Evolutionary conservation across 257 asterid species (phyloP).

Genomic region (Voacanga thouarsii): DNA sequence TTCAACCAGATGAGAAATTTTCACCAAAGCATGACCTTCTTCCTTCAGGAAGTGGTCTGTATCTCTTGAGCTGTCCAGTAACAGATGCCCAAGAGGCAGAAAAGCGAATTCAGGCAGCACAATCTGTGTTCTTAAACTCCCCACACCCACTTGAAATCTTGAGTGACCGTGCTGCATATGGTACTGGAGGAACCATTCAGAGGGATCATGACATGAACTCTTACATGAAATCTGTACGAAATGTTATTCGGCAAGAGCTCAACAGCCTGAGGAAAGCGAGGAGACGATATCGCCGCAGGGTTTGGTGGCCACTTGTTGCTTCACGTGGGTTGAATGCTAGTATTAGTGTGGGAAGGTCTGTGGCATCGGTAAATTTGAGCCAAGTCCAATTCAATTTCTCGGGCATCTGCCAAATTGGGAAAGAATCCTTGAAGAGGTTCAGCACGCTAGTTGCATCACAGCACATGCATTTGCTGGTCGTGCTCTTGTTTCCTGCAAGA

Average conservation of each 20-base stretch:
- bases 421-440: conserved; percentile 63
- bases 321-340: conserved; percentile 44
- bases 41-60: conserved; percentile 85
- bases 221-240: conserved; percentile 56
- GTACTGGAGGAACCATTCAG: conserved; percentile 75
- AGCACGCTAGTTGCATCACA: conserved; percentile 67
- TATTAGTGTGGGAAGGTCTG: conserved; percentile 30
- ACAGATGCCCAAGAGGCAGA: conserved; percentile 44
- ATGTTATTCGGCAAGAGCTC: conserved; percentile 67
- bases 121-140: conserved; percentile 53
- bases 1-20: conserved; percentile 75
- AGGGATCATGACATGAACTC: conserved; percentile 91
- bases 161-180: conserved; percentile 84
- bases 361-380: conserved; percentile 28
- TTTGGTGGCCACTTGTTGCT: conserved; percentile 66
- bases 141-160: conserved; percentile 96
- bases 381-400: conserved; percentile 49
- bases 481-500: conserved; percentile 65
- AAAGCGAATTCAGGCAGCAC: conserved; percentile 65
- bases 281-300: conserved; percentile 50
- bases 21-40: conserved; percentile 91
- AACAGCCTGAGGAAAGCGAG: conserved; percentile 47
- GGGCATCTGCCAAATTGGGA: conserved; percentile 55
- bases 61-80: conserved; percentile 48
- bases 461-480: conserved; percentile 77